phyloP scores from a whole-genome alignment of 306 rosid species.

The Cucurbita ficifolia region DNA sequence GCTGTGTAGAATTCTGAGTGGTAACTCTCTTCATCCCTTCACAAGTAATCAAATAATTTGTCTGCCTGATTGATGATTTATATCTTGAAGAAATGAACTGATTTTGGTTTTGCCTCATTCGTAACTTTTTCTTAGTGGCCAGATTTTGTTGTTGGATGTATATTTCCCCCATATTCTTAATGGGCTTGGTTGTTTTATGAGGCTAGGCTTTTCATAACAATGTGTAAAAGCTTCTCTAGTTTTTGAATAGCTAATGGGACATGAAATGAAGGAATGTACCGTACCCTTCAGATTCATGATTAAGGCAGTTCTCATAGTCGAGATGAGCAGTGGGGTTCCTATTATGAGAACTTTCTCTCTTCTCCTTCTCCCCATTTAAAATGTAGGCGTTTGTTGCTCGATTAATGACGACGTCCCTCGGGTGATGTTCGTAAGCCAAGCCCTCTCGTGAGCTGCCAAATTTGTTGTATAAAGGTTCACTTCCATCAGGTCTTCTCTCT shows the following conservation, averaged over 20 bases:
- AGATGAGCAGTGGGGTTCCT: background rate
- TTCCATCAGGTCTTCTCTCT: too few relatives aligned
- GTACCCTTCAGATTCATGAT: background rate
- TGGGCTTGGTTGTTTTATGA: background rate
- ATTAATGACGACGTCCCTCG: too few relatives aligned
- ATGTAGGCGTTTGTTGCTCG: too few relatives aligned
- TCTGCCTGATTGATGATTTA: background rate
- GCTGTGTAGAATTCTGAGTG: background rate
- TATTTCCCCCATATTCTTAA: background rate
- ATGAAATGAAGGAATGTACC: background rate
- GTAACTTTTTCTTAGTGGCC: background rate
- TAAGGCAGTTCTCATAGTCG: background rate
- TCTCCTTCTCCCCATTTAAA: too few relatives aligned
- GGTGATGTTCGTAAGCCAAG: too few relatives aligned
- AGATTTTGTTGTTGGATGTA: background rate
- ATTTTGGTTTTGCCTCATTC: slow-evolving; percentile 1
- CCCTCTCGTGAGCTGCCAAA: too few relatives aligned
- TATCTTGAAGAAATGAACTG: background rate
- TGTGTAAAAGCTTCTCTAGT: background rate
- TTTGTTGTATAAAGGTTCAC: too few relatives aligned
- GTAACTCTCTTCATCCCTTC: background rate
- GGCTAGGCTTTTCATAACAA: background rate
- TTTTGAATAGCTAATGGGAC: background rate
- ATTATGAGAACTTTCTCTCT: too few relatives aligned
- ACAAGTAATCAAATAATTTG: background rate